Evolutionary conservation across 108 stramenopile species (phyloP).

Genomic region (Skeletonema costatum): DNA sequence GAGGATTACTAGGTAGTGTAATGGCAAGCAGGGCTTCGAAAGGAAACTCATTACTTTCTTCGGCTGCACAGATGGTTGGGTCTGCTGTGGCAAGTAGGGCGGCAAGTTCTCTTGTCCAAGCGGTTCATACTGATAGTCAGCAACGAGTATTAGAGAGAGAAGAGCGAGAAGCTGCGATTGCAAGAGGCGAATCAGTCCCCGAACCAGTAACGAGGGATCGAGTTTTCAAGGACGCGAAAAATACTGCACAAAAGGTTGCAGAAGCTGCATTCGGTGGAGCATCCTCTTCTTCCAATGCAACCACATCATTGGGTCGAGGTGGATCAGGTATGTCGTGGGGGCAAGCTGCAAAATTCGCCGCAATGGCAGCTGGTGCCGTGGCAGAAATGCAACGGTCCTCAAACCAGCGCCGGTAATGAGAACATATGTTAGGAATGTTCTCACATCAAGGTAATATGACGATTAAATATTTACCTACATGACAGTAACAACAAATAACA

Average conservation of each 20-base stretch:
- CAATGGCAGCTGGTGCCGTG: neutral
- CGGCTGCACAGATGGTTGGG: conserved; percentile 59
- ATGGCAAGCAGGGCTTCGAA: conserved; percentile 36
- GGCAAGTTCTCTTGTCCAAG: conserved; percentile 48
- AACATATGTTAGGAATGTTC: neutral
- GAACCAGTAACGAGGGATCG: conserved; percentile 40
- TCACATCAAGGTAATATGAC: neutral
- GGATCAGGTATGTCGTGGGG: conserved; percentile 12
- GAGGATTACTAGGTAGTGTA: conserved; percentile 59
- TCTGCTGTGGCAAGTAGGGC: conserved; percentile 64
- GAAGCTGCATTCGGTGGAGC: neutral
- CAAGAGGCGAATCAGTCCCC: conserved; percentile 57
- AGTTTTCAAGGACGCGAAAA: neutral
- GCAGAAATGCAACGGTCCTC: conserved; percentile 15
- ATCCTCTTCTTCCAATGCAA: neutral
- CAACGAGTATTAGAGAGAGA: conserved; percentile 59
- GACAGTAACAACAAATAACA: neutral
- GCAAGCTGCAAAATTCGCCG: conserved; percentile 9
- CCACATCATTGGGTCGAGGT: neutral
- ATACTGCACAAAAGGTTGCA: neutral
- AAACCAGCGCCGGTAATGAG: neutral
- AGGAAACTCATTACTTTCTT: conserved; percentile 45
- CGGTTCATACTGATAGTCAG: conserved; percentile 59
- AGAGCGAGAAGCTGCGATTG: conserved; percentile 45
- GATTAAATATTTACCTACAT: no score